phyloP scores from a whole-genome alignment of 495 filamentous ascomycete species.

The Penicillium simplicissimum region DNA sequence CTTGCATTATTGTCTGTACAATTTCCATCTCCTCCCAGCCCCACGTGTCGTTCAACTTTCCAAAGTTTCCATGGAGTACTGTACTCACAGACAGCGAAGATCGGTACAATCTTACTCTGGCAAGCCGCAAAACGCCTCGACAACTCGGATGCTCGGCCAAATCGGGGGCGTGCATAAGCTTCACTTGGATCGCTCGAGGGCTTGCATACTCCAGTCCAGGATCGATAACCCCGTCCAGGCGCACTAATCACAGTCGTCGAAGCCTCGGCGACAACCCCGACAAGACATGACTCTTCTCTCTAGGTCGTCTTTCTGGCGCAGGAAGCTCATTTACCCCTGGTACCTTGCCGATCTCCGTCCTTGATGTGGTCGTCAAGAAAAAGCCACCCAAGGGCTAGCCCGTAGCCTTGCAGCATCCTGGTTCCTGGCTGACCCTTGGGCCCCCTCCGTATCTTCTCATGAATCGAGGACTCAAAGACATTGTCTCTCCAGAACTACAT shows the following conservation, averaged over 20 bases:
- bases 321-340: conserved; percentile 14
- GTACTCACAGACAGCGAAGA: conserved; percentile 14
- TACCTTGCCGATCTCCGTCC: conserved; percentile 31
- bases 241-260: neutral
- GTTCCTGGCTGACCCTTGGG: conserved; percentile 27
- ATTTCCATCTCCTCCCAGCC: conserved; percentile 12
- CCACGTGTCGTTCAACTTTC: conserved; percentile 23
- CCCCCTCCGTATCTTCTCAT: conserved; percentile 12
- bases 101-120: conserved; percentile 1
- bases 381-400: conserved; percentile 27
- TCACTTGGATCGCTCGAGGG: conserved; percentile 8
- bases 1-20: conserved; percentile 24
- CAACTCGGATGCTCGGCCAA: conserved; percentile 18
- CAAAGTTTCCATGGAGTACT: too few species aligned
- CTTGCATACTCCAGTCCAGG: conserved; percentile 8
- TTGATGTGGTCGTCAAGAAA: conserved; percentile 21
- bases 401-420: conserved; percentile 30
- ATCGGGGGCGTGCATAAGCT: conserved; percentile 27
- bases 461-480: conserved; percentile 6
- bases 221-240: conserved; percentile 4
- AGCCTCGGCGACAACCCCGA: neutral
- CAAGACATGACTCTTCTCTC: conserved; percentile 20
- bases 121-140: neutral
- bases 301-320: neutral
- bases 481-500: conserved; percentile 25